Percentiles rank a stretch among this genome's conserved stretches.
phyloP scores from a whole-genome alignment of 768 basidiomycete species.

The Amanita brunnescens region DNA sequence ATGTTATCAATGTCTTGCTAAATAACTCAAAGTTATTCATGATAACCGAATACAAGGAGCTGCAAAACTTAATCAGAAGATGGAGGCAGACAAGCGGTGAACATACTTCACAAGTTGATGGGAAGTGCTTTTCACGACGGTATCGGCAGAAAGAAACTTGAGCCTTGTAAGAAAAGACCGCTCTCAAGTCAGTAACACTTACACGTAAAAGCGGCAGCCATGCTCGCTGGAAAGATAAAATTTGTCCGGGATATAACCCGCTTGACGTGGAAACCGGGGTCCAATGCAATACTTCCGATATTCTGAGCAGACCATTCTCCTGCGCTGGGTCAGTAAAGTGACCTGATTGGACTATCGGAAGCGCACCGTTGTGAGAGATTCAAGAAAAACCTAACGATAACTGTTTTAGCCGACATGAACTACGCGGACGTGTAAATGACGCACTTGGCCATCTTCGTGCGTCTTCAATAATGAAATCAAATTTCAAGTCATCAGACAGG shows the following conservation, averaged over 20 bases:
- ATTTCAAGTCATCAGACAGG: too few relatives aligned
- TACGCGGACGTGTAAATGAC: slow-evolving; percentile 6
- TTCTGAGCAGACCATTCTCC: slow-evolving; percentile 43
- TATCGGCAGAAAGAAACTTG: slow-evolving; percentile 52
- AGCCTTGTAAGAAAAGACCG: not conserved
- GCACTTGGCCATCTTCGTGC: slow-evolving; percentile 43
- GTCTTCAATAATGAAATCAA: slow-evolving; percentile 24
- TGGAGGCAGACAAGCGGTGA: not conserved
- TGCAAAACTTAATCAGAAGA: slow-evolving; percentile 14
- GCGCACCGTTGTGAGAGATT: slow-evolving; percentile 26
- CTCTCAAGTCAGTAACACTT: not conserved
- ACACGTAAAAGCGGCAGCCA: slow-evolving; percentile 48
- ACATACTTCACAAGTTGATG: slow-evolving; percentile 42
- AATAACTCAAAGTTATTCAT: slow-evolving; percentile 37
- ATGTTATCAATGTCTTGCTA: slow-evolving; percentile 28
- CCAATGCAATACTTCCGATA: slow-evolving; percentile 43
- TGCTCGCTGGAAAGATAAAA: slow-evolving; percentile 53
- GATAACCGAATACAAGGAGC: slow-evolving; percentile 36
- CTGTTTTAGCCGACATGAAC: not conserved
- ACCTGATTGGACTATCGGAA: slow-evolving; percentile 4
- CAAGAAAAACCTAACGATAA: slow-evolving; percentile 27
- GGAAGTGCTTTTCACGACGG: slow-evolving; percentile 48
- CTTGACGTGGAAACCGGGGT: slow-evolving; percentile 28
- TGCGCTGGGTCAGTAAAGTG: slow-evolving; percentile 10
- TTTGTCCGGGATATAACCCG: slow-evolving; percentile 20